Evolutionary conservation across 257 asterid species (phyloP).

Genomic region (Capsicum rhomboideum): DNA sequence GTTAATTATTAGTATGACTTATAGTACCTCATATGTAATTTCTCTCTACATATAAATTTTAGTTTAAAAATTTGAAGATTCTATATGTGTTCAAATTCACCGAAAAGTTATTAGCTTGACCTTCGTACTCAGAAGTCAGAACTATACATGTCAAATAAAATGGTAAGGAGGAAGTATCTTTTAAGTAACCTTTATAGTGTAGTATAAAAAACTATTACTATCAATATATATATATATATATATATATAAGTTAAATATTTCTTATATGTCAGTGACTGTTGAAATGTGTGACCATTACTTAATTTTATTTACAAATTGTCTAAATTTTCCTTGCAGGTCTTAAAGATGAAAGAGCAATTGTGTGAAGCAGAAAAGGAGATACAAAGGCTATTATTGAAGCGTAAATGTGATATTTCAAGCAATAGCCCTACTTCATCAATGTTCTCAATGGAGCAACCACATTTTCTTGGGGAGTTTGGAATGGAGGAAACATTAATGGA

Average conservation of each 20-base stretch:
- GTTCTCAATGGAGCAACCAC: conserved; percentile 21
- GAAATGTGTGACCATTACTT: no score
- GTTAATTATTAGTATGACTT: background rate
- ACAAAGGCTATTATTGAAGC: conserved; percentile 23
- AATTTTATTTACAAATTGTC: no score
- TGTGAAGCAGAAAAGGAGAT: conserved; percentile 35
- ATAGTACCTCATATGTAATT: background rate
- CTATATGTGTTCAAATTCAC: background rate
- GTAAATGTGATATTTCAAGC: conserved; percentile 31
- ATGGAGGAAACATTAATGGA: conserved; percentile 23
- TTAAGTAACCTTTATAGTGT: no score
- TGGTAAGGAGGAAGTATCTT: no score
- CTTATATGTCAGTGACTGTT: no score
- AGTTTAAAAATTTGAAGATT: background rate
- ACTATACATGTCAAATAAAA: no score
- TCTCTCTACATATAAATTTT: background rate
- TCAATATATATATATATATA: no score
- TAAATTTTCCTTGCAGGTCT: conserved; percentile 5
- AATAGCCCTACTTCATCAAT: conserved; percentile 38
- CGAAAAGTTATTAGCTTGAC: background rate
- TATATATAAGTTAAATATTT: no score
- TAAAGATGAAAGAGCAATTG: conserved; percentile 49
- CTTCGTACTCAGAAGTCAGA: background rate
- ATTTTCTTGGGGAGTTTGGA: conserved; percentile 36
- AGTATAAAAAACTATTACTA: no score